Evolutionary conservation across 2,329 filamentous ascomycete genomes (phyloP).

Genomic region (Penicillium sp.): DNA sequence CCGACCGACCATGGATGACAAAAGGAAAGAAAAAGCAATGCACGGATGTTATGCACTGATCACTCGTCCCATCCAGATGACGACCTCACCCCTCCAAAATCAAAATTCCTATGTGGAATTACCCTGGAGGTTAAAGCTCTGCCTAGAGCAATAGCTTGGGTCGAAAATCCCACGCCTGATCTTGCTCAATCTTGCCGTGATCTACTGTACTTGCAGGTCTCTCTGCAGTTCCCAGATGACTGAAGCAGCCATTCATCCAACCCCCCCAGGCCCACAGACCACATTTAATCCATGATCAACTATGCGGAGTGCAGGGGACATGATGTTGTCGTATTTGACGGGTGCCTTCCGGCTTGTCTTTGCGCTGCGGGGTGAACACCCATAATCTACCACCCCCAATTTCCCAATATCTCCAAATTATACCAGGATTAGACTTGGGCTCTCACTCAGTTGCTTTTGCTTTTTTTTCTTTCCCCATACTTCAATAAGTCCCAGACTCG

Average conservation of each 20-base stretch:
- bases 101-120: background rate
- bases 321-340: conserved; percentile 4
- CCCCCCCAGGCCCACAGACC: background rate
- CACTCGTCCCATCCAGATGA: conserved; percentile 21
- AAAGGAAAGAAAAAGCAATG: conserved; percentile 2
- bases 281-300: conserved; percentile 4
- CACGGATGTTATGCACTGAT: conserved; percentile 20
- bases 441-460: background rate
- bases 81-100: conserved; percentile 7
- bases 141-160: background rate
- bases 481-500: background rate
- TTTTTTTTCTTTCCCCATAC: background rate
- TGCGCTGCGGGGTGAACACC: background rate
- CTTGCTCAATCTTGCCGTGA: background rate
- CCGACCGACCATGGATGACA: conserved; percentile 5
- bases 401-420: background rate
- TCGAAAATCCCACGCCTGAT: conserved; percentile 3
- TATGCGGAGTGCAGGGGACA: conserved; percentile 6
- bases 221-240: conserved; percentile 7
- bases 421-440: background rate
- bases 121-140: background rate
- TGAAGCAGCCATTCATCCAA: conserved; percentile 3
- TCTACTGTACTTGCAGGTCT: conserved; percentile 6
- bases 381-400: background rate
- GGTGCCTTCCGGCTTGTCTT: background rate